Base-by-base conservation (phyloP, 768 basidiomycete genomes). In the Rubroboletus pulcherrimus region DNA sequence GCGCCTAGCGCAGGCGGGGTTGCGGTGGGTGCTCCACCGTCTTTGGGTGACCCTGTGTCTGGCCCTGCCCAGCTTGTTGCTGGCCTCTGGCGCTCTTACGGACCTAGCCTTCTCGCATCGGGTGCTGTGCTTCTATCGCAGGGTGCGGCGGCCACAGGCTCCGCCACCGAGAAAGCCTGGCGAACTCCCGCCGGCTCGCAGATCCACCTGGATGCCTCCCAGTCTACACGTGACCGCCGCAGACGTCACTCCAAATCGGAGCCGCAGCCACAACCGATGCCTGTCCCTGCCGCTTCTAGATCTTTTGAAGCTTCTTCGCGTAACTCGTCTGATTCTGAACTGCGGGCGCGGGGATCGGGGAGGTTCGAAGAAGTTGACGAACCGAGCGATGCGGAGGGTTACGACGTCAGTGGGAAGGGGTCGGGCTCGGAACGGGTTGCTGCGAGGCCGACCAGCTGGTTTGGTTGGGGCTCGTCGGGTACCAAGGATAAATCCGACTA, bases 21-120 rank as follows among this genome's bases (percentile, higher is more conserved):
- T 4, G 49, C 61, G 14, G 56, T 67, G 30, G 73, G 71, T 21
- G 69, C 75, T 1, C 76, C 77, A 4, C 83, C 82, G 0, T 71
- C 78, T 3, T 58, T 83, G 56, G 71, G 65, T 6, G 81, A 84
- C 58, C 81, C 84, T 0, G 76, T 78, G 14, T 80, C 81, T 12
- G 87, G 86, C 3, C 87, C 89, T 5, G 77, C 80, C 17, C 83
- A 86, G 64, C 74, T 91, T 19, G 79, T 80, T 2, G 80, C 78
- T 21, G 82, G 81, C 0, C 74, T 93, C 15, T 93, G 91, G 91
- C 76, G 77, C n/a, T 81, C 84, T 2, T 93, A 90, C 58, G 91
- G 89, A 1, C 91, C 91, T 0, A 67, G 78, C 3, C 77, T 92
- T 41, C 62, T 92, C 12, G 87, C 87, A 3, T 79, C 82, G 1